These are phyloP conservation scores for Lactarius quietus DNA, from an alignment of 768 basidiomycete species.

Conservation along the genomic window DNA sequence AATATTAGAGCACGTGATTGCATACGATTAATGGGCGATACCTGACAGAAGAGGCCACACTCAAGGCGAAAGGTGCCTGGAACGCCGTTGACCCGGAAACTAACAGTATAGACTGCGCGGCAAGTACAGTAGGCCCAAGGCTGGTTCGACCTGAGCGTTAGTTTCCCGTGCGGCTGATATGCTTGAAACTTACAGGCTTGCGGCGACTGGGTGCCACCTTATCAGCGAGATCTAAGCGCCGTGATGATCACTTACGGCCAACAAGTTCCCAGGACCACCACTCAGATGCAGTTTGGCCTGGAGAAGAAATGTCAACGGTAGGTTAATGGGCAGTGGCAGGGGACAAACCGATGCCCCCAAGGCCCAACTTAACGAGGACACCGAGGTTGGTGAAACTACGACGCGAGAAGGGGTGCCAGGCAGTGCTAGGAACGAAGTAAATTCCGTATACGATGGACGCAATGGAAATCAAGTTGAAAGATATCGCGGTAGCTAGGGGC, in stretches of 20 bases:
- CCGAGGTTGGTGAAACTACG: slow-evolving; percentile 66
- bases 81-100: slow-evolving; percentile 72
- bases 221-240: neutral
- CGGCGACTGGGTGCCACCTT: slow-evolving; percentile 42
- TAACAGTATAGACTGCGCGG: slow-evolving; percentile 83
- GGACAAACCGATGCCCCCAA: slow-evolving; percentile 70
- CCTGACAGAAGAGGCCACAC: slow-evolving; percentile 84
- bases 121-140: slow-evolving; percentile 75
- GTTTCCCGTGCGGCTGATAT: slow-evolving; percentile 13
- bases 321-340: neutral
- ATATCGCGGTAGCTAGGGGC: slow-evolving; percentile 83
- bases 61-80: slow-evolving; percentile 80
- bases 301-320: neutral
- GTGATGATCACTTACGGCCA: slow-evolving; percentile 39
- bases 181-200: slow-evolving; percentile 42
- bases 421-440: slow-evolving; percentile 59
- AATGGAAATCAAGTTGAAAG: slow-evolving; percentile 78
- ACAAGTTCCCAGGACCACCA: slow-evolving; percentile 98
- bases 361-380: slow-evolving; percentile 66
- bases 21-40: slow-evolving; percentile 29
- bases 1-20: neutral
- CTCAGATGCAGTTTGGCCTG: slow-evolving; percentile 79
- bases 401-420: slow-evolving; percentile 75
- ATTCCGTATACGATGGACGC: slow-evolving; percentile 62
- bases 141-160: slow-evolving; percentile 37